Evolutionary conservation across 192 early-diverging fungal species (phyloP).

Genomic region (Coemansia furcata): DNA sequence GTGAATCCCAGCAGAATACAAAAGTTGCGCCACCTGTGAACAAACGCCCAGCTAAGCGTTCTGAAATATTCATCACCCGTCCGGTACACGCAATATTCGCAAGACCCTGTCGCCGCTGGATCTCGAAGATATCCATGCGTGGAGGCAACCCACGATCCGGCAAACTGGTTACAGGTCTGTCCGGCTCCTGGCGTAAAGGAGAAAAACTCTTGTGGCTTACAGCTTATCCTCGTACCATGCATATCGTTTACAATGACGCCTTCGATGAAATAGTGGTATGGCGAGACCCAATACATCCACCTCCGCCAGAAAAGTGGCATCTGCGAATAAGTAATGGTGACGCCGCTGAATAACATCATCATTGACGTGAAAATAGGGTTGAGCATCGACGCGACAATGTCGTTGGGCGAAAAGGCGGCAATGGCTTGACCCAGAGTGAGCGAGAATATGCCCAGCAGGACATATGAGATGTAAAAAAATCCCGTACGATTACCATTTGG

Average conservation of each 20-base stretch:
- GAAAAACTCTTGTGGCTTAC: slow-evolving; percentile 55
- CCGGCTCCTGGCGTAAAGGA: slow-evolving; percentile 57
- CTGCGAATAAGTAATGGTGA: slow-evolving; percentile 58
- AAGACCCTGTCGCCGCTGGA: slow-evolving; percentile 49
- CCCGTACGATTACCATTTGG: slow-evolving; percentile 46
- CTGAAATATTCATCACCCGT: slow-evolving; percentile 60
- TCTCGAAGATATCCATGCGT: slow-evolving; percentile 63
- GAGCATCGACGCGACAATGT: slow-evolving; percentile 58
- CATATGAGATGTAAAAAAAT: slow-evolving; percentile 66
- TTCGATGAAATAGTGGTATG: slow-evolving; percentile 69
- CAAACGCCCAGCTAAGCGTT: slow-evolving; percentile 54
- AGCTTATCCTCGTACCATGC: slow-evolving; percentile 46
- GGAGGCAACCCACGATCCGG: slow-evolving; percentile 51
- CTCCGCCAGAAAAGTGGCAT: slow-evolving; percentile 70
- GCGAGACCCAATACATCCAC: slow-evolving; percentile 71
- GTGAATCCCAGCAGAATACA: slow-evolving; percentile 62
- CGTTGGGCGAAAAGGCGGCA: slow-evolving; percentile 62
- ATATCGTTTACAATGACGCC: slow-evolving; percentile 62
- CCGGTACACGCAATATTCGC: slow-evolving; percentile 64
- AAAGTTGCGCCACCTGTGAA: slow-evolving; percentile 68
- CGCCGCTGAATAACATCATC: slow-evolving; percentile 69
- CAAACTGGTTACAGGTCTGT: slow-evolving; percentile 63
- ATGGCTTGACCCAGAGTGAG: slow-evolving; percentile 70
- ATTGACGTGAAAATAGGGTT: slow-evolving; percentile 68
- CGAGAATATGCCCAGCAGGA: slow-evolving; percentile 63